These are phyloP conservation scores for Salinomyces thailandicus DNA, from an alignment of 2,329 filamentous ascomycete genomes.

Conservation along the genomic window DNA sequence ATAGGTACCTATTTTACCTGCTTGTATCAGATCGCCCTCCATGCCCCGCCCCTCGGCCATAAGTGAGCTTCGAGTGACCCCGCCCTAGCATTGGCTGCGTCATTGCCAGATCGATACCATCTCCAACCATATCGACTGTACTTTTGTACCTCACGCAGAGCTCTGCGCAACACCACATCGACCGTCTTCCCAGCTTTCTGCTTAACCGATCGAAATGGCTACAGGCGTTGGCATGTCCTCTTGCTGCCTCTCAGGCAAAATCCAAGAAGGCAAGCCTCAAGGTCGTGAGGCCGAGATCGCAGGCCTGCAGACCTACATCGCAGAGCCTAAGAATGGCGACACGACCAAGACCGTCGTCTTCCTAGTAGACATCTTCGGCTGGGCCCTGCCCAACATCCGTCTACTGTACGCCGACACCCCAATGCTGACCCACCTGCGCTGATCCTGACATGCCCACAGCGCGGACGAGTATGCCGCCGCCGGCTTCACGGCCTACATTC, in stretches of 20 bases:
- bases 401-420: conserved; percentile 21
- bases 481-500: conserved; percentile 37
- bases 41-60: no score
- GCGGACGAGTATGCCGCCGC: conserved; percentile 39
- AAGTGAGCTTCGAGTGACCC: no score
- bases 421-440: neutral
- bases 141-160: no score
- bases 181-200: no score
- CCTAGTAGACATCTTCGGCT: conserved; percentile 40
- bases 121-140: no score
- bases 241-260: conserved; percentile 34
- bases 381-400: conserved; percentile 37
- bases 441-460: neutral
- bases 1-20: no score
- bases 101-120: no score
- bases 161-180: no score
- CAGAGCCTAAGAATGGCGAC: conserved; percentile 32
- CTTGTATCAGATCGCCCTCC: no score
- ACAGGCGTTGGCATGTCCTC: conserved; percentile 30
- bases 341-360: conserved; percentile 38
- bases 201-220: conserved; percentile 22
- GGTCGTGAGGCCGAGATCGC: conserved; percentile 29
- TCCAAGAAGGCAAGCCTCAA: conserved; percentile 29
- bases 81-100: no score
- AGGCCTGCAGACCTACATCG: conserved; percentile 33